A percentile compares a stretch with the other conserved stretches of the same genome.
Conservation (phyloP, 345 rosid species). For the Streptanthus diversifolius region DNA sequence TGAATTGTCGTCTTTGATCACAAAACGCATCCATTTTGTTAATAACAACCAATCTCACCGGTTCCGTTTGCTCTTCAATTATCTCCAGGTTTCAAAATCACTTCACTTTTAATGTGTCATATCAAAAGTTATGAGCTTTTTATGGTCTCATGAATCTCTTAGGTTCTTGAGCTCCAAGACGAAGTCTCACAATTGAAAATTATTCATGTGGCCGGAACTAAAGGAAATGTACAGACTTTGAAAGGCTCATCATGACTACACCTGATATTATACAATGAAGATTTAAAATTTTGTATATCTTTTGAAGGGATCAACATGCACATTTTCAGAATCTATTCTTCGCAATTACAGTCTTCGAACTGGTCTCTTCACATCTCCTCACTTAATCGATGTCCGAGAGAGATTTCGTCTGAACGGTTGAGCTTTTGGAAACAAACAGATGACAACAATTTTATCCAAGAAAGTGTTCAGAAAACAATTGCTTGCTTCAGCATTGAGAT, state of each 20-base stretch:
- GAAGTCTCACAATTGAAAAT: conserved; percentile 68
- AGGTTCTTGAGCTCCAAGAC: conserved; percentile 75
- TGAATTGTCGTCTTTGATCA: conserved; percentile 77
- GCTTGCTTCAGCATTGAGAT: conserved; percentile 62
- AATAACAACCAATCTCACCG: conserved; percentile 58
- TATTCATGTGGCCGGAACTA: conserved; percentile 95
- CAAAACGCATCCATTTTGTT: conserved; percentile 70
- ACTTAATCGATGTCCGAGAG: conserved; percentile 86
- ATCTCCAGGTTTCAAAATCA: conserved; percentile 51
- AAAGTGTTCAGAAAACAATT: neutral
- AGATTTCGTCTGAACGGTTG: conserved; percentile 89
- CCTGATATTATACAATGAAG: neutral
- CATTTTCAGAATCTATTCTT: conserved; percentile 79
- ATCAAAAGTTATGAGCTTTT: neutral
- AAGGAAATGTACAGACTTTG: conserved; percentile 66
- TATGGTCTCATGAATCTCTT: conserved; percentile 13
- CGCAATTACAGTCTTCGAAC: conserved; percentile 79
- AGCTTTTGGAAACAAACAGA: conserved; percentile 29
- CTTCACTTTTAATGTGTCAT: neutral
- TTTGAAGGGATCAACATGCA: conserved; percentile 85
- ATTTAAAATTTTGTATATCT: neutral
- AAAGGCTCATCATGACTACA: neutral
- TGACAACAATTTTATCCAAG: neutral
- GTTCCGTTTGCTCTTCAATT: conserved; percentile 67
- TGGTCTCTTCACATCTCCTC: conserved; percentile 95